Percentiles rank a stretch among this genome's conserved stretches.
These are phyloP conservation scores for Chondrus crispus DNA, from an alignment of 23 red algal genomes.

Conservation along the genomic window DNA sequence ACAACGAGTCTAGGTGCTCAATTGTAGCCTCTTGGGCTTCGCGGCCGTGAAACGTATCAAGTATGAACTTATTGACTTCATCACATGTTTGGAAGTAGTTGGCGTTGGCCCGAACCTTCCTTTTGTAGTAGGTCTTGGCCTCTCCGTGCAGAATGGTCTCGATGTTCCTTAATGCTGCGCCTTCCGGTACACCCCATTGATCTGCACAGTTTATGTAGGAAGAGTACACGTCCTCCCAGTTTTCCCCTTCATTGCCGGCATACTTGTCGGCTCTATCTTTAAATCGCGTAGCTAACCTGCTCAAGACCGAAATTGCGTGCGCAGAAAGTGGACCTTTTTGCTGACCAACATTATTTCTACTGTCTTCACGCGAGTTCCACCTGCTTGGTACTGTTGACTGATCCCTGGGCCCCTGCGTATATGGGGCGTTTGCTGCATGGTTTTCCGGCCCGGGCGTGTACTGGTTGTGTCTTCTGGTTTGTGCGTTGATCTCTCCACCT, in stretches of 20 bases:
- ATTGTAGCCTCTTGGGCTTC: neutral
- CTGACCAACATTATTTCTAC: too few species aligned
- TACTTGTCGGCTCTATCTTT: neutral
- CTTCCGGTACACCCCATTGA: neutral
- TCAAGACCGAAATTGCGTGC: neutral
- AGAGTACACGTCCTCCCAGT: neutral
- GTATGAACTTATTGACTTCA: neutral
- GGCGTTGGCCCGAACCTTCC: neutral
- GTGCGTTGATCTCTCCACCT: too few species aligned
- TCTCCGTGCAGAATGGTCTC: neutral
- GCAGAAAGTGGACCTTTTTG: too few species aligned
- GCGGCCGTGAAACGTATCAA: neutral
- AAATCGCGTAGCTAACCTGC: neutral
- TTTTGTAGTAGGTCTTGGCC: neutral
- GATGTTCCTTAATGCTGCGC: neutral
- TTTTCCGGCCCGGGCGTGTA: too few species aligned
- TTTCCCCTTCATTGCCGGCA: neutral
- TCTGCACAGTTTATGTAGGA: neutral
- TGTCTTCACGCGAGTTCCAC: too few species aligned
- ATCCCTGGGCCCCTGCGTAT: too few species aligned
- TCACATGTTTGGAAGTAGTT: neutral
- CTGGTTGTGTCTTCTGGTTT: too few species aligned
- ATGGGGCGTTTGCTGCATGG: too few species aligned
- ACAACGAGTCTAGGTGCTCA: neutral
- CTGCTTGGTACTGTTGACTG: too few species aligned